Base-by-base conservation (phyloP, 768 basidiomycete species). In the Tremella yokohamensis region DNA sequence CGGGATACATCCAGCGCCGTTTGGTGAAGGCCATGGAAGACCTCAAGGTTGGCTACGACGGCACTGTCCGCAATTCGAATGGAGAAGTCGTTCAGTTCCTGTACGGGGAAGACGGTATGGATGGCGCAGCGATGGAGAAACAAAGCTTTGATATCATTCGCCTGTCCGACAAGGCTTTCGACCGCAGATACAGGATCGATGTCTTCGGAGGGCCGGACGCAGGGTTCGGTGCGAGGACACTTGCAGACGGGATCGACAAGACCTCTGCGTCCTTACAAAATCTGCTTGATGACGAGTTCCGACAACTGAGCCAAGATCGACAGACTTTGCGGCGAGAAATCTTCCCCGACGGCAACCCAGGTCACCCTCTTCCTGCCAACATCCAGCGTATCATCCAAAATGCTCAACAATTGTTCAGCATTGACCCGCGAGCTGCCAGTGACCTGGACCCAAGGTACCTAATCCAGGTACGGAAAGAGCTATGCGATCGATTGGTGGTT, bases 21-120 rank as follows among this genome's bases (percentile, higher is more conserved):
- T 81, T 99, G 62, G 96, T 99, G 68, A 99, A 99, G 79, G 96
- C 96, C 0, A 79, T 98, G 66, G 96, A 98, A 77, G 96, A 98
- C 62, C 88, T 99, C 47, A 89, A 87, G 84, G 93, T 98, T 39
- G 88, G 88, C 76, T 99, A 98, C 72, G 96, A 99, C 61, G 93
- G 94, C 24, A 98, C 96, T 0, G 94, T 98, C 20, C 85, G 96
- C 54, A 99, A 99, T 73, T 98, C 96, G 2, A 82, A 94, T 2
- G 94, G 94, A 13, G 93, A 98, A 77, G 84, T 99, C 38, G 83
- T 99, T 24, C 93, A 98, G 73, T 97, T 97, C 76, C 82, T 90
- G 20, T 99, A 99, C 64, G 96, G 96, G 26, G 96, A 99, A 74
- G 96, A 99, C 70, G 96, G 96, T 42, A 97, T 98, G 89, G 96